These are phyloP conservation scores for Zygosaccharomyces kombuchaensis DNA, from an alignment of 805 yeast genomes.

Conservation along the genomic window DNA sequence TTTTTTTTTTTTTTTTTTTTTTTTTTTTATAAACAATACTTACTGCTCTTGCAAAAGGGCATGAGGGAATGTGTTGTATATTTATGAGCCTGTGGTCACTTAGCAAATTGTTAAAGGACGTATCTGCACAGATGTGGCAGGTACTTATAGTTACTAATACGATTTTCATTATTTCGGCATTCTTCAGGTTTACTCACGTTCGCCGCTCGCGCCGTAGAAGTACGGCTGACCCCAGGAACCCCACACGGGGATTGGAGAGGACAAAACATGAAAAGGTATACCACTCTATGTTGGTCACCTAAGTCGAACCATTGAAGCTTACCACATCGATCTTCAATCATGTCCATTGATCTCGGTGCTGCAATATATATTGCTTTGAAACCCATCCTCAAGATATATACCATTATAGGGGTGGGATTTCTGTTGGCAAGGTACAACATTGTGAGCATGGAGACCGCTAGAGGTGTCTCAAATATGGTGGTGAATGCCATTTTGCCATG, in stretches of 20 bases:
- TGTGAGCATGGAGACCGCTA: conserved; percentile 59
- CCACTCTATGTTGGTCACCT: no score
- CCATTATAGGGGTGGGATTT: conserved; percentile 65
- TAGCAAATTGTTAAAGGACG: not conserved
- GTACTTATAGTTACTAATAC: no score
- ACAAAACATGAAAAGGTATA: not conserved
- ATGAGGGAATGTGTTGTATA: not conserved
- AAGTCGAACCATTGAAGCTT: no score
- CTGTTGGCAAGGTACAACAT: conserved; percentile 58
- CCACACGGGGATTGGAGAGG: not conserved
- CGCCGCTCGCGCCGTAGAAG: not conserved
- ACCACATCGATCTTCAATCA: not conserved
- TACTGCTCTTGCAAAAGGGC: not conserved
- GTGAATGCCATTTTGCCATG: conserved; percentile 71
- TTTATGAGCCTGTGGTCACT: no score
- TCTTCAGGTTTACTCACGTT: no score
- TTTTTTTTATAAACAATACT: no score
- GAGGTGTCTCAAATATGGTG: conserved; percentile 65
- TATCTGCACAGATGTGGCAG: not conserved
- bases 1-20: no score
- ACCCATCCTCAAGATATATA: conserved; percentile 80
- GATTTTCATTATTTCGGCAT: no score
- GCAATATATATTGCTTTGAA: conserved; percentile 75
- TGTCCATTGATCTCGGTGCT: conserved; percentile 43
- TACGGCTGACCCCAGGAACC: not conserved